phyloP scores from a whole-genome alignment of 768 basidiomycete species.

The Agrocybe praecox region DNA sequence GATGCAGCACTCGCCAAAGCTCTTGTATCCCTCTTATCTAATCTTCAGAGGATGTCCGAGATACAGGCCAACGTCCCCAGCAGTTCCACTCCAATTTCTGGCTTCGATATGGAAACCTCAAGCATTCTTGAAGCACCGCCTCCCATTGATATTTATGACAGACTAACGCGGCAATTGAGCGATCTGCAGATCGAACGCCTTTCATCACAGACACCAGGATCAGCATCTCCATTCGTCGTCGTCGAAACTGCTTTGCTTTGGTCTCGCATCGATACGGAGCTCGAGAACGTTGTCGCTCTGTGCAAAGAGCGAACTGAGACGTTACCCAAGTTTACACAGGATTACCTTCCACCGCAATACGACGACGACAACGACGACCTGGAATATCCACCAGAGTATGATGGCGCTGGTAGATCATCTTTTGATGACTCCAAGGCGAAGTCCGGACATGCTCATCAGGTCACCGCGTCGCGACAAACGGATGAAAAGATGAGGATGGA shows the following conservation, averaged over 20 bases:
- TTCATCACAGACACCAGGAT: slow-evolving; percentile 41
- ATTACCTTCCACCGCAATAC: slow-evolving; percentile 52
- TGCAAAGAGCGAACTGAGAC: slow-evolving; percentile 61
- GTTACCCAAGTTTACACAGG: slow-evolving; percentile 28
- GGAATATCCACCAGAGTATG: slow-evolving; percentile 60
- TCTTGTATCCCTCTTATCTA: slow-evolving; percentile 68
- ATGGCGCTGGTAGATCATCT: slow-evolving; percentile 36
- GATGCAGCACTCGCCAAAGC: slow-evolving; percentile 70
- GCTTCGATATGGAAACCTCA: slow-evolving; percentile 13
- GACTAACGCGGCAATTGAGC: slow-evolving; percentile 67
- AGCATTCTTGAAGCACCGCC: slow-evolving; percentile 24
- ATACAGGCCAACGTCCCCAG: slow-evolving; percentile 32
- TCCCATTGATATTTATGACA: slow-evolving; percentile 51
- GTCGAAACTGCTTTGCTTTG: slow-evolving; percentile 73
- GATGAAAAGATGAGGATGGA: slow-evolving; percentile 88
- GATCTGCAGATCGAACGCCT: slow-evolving; percentile 64
- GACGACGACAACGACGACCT: slow-evolving; percentile 49
- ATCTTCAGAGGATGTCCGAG: slow-evolving; percentile 65
- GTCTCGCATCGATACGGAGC: slow-evolving; percentile 72
- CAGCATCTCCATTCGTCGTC: slow-evolving; percentile 45
- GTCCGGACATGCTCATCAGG: slow-evolving; percentile 23
- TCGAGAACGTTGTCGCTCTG: slow-evolving; percentile 68
- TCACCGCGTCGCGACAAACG: slow-evolving; percentile 26
- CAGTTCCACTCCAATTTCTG: slow-evolving; percentile 14
- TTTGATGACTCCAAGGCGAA: slow-evolving; percentile 38